Percentiles rank a stretch among this genome's conserved stretches.
These are phyloP conservation scores for Microcera coccophila DNA, from an alignment of 2,329 filamentous ascomycete species.

Conservation along the genomic window DNA sequence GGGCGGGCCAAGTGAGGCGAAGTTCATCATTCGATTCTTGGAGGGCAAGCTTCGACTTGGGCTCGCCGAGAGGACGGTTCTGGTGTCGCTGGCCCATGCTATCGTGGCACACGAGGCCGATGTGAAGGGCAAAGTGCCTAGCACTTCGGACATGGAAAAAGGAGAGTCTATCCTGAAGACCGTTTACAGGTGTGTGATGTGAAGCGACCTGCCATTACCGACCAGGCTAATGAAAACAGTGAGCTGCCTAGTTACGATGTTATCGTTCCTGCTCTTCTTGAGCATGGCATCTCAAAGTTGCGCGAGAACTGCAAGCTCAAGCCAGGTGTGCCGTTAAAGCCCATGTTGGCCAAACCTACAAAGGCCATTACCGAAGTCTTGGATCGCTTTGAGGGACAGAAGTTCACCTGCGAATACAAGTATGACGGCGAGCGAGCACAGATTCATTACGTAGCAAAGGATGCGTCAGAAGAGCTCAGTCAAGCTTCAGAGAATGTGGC, in stretches of 20 bases:
- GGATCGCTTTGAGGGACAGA: constrained; percentile 91
- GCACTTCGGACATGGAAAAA: constrained; percentile 71
- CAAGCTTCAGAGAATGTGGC: constrained; percentile 57
- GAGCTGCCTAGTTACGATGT: constrained; percentile 94
- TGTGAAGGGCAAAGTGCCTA: constrained; percentile 65
- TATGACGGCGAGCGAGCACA: constrained; percentile 98
- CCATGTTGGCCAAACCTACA: constrained; percentile 97
- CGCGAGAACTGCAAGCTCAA: constrained; percentile 84
- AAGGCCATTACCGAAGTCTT: constrained; percentile 97
- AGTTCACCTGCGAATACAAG: constrained; percentile 98
- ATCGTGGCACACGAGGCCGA: constrained; percentile 78
- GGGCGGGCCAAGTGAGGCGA: constrained; percentile 89
- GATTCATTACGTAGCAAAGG: constrained; percentile 91
- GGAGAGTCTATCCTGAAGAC: constrained; percentile 84
- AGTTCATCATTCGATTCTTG: constrained; percentile 86
- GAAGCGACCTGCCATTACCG: background rate
- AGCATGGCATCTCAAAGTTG: constrained; percentile 80
- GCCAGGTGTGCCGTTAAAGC: constrained; percentile 91
- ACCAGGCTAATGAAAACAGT: constrained; percentile 49
- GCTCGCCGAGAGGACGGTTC: constrained; percentile 84
- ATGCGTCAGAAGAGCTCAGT: constrained; percentile 65
- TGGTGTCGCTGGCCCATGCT: constrained; percentile 86
- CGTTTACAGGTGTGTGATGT: constrained; percentile 67
- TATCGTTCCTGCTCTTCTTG: constrained; percentile 83
- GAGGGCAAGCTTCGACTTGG: constrained; percentile 92